Percentiles rank a stretch among this genome's conserved stretches.
phyloP scores from a whole-genome alignment of 768 basidiomycete genomes.

The Suillus paluster region DNA sequence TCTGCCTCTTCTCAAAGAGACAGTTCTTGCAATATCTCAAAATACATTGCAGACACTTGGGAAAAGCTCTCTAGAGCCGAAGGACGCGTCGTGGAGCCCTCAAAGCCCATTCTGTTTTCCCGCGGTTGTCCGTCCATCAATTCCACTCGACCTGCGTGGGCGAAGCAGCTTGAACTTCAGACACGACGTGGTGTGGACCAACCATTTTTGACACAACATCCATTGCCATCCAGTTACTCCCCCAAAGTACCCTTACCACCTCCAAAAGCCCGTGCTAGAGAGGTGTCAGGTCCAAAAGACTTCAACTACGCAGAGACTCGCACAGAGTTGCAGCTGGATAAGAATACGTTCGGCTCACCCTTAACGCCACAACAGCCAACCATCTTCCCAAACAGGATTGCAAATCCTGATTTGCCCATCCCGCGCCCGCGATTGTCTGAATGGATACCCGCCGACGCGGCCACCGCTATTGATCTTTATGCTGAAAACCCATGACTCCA shows the following conservation, averaged over 20 bases:
- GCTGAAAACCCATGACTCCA: slow-evolving; percentile 17
- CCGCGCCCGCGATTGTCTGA: slow-evolving; percentile 53
- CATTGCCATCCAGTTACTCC: slow-evolving; percentile 21
- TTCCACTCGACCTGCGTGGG: slow-evolving; percentile 52
- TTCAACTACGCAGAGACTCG: slow-evolving; percentile 40
- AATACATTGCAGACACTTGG: slow-evolving; percentile 37
- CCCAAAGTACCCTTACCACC: slow-evolving; percentile 33
- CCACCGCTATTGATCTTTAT: slow-evolving; percentile 29
- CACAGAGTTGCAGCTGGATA: slow-evolving; percentile 32
- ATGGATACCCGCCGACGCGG: slow-evolving; percentile 55
- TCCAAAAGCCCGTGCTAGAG: slow-evolving; percentile 35
- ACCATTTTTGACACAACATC: slow-evolving; percentile 48
- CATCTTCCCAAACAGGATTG: slow-evolving; percentile 46
- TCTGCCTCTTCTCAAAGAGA: slow-evolving; percentile 16
- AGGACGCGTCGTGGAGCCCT: slow-evolving; percentile 18
- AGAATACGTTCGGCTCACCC: slow-evolving; percentile 18
- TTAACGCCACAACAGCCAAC: slow-evolving; percentile 19
- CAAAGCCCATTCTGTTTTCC: slow-evolving; percentile 23
- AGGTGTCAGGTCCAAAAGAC: slow-evolving; percentile 21
- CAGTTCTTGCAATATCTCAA: slow-evolving; percentile 27
- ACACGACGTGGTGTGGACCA: slow-evolving; percentile 58
- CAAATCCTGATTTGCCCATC: slow-evolving; percentile 59
- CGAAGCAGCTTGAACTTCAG: slow-evolving; percentile 39
- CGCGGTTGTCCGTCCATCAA: slow-evolving; percentile 25
- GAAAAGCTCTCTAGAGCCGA: slow-evolving; percentile 30